phyloP scores from a whole-genome alignment of 2,329 filamentous ascomycete genomes.

The Talaromyces rugulosus region DNA sequence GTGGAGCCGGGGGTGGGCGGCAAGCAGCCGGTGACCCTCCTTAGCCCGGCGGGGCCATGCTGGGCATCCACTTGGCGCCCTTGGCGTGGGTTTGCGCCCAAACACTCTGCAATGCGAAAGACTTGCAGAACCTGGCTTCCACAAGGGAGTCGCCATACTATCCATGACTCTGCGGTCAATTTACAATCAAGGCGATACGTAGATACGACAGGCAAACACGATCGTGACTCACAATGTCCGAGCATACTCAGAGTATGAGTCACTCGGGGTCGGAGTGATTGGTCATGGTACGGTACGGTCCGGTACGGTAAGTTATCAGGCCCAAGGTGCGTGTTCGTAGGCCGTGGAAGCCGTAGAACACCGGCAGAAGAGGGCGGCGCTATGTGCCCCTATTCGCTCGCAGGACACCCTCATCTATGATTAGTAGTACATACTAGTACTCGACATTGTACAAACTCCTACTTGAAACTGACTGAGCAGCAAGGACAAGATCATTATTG shows the following conservation, averaged over 20 bases:
- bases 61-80: neutral
- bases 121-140: too few species aligned
- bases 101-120: neutral
- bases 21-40: neutral
- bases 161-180: neutral
- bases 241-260: neutral
- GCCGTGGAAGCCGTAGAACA: neutral
- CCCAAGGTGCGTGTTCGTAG: neutral
- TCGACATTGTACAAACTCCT: neutral
- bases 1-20: neutral
- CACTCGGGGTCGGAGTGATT: neutral
- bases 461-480: neutral
- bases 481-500: neutral
- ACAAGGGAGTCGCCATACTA: neutral
- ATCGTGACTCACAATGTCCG: neutral
- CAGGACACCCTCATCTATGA: neutral
- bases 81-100: neutral
- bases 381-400: neutral
- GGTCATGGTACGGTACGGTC: neutral
- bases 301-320: neutral
- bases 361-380: neutral
- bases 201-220: neutral
- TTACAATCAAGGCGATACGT: neutral
- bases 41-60: neutral
- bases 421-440: neutral